Conservation (phyloP, 176 grass and related monocot species). For the Aegilops bicornis region DNA sequence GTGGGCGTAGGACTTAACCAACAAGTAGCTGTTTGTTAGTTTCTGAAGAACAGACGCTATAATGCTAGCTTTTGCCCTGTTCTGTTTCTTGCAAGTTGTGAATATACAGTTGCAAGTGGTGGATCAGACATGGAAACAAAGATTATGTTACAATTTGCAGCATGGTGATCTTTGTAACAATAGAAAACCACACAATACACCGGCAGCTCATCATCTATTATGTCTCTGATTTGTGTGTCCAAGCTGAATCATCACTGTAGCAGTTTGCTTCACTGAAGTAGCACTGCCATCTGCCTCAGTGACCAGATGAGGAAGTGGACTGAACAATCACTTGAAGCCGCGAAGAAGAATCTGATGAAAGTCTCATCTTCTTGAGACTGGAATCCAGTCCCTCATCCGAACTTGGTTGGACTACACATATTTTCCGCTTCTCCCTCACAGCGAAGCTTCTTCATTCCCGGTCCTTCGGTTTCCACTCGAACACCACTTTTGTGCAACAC, state of each 20-base stretch:
- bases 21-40: too few species aligned
- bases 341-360: slow-evolving; percentile 29
- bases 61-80: too few species aligned
- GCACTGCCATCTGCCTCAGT: background rate
- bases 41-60: too few species aligned
- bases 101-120: too few species aligned
- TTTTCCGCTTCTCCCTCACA: slow-evolving; percentile 6
- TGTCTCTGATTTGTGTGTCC: too few species aligned
- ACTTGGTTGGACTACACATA: background rate
- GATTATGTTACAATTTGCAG: too few species aligned
- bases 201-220: too few species aligned
- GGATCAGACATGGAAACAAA: too few species aligned
- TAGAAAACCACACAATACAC: background rate
- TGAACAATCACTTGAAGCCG: background rate
- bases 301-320: background rate
- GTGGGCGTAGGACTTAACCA: too few species aligned
- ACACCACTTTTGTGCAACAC: background rate
- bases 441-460: background rate
- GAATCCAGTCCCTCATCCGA: background rate
- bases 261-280: background rate
- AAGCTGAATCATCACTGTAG: background rate
- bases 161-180: background rate
- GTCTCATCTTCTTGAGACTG: slow-evolving; percentile 9
- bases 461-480: background rate
- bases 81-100: too few species aligned